Evolutionary conservation across 129 eudicot species (phyloP).

Genomic region (Cynara cardunculus): DNA sequence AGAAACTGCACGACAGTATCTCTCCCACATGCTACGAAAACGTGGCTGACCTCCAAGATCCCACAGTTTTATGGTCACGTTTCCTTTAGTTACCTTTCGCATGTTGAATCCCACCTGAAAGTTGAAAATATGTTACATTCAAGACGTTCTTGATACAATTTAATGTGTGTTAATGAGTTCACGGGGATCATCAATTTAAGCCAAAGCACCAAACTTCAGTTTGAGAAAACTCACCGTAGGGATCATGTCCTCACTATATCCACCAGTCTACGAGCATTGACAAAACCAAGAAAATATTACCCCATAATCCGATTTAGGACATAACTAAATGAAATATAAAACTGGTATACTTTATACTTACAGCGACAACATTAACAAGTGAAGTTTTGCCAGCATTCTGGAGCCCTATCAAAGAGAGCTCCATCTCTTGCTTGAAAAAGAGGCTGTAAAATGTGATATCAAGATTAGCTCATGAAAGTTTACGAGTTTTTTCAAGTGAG

Average conservation of each 20-base stretch:
- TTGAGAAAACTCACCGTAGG: constrained; percentile 3
- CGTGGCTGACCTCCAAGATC: constrained; percentile 97
- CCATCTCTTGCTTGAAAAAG: constrained; percentile 94
- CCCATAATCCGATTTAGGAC: not conserved
- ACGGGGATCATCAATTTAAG: not conserved
- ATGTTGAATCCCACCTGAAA: constrained; percentile 84
- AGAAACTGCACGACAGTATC: constrained; percentile 92
- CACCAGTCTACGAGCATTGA: constrained; percentile 9
- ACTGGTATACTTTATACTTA: constrained; percentile 24
- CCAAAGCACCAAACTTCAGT: not conserved
- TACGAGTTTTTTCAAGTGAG: not conserved
- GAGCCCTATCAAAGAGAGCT: constrained; percentile 88
- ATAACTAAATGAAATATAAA: not conserved
- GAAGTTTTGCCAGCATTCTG: constrained; percentile 93
- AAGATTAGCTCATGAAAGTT: not conserved
- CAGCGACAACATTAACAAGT: constrained; percentile 86
- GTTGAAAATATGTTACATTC: not conserved
- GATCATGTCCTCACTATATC: constrained; percentile 20
- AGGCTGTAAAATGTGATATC: constrained; percentile 47
- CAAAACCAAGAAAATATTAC: not conserved
- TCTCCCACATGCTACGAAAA: constrained; percentile 91
- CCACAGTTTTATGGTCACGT: constrained; percentile 88
- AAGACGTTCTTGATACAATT: not conserved
- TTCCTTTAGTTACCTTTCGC: constrained; percentile 90
- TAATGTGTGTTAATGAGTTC: not conserved